phyloP scores from a whole-genome alignment of 2,329 filamentous ascomycete species.

The Penicillium sp. region DNA sequence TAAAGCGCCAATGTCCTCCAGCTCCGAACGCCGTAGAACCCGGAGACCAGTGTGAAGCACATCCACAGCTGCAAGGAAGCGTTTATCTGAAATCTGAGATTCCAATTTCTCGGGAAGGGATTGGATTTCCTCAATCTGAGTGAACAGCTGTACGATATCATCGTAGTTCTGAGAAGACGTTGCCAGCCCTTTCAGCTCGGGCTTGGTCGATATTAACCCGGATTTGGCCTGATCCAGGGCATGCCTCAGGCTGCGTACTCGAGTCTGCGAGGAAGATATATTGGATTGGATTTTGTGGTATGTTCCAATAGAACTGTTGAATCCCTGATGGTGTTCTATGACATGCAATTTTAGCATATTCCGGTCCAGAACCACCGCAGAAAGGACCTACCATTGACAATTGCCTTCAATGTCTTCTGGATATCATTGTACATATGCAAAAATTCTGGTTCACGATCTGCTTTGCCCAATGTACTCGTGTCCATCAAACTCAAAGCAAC shows the following conservation, averaged over 20 bases:
- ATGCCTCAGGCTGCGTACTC: conserved; percentile 78
- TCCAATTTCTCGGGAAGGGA: conserved; percentile 89
- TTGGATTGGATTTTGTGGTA: conserved; percentile 98
- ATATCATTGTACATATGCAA: conserved; percentile 79
- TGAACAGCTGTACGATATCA: conserved; percentile 77
- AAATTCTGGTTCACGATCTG: conserved; percentile 84
- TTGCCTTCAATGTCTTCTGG: conserved; percentile 88
- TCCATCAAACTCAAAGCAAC: conserved; percentile 94
- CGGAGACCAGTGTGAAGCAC: conserved; percentile 83
- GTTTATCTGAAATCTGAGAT: conserved; percentile 91
- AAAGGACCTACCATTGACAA: conserved; percentile 70
- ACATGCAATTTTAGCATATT: conserved; percentile 14
- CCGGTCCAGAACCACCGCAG: neutral
- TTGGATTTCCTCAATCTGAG: conserved; percentile 83
- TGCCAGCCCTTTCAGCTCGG: conserved; percentile 86
- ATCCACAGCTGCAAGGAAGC: conserved; percentile 89
- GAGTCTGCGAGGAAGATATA: conserved; percentile 82
- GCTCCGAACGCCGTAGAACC: conserved; percentile 78
- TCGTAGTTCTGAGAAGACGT: conserved; percentile 88
- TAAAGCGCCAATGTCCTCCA: conserved; percentile 87
- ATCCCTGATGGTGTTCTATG: conserved; percentile 91
- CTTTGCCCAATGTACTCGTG: conserved; percentile 85
- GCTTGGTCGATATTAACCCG: conserved; percentile 80
- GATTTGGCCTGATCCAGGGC: conserved; percentile 78
- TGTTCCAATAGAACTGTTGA: conserved; percentile 97